Evolutionary conservation across 176 grass and related monocot genomes (phyloP), one percentile per base, ranked within the genome.

Genomic region (Aegilops speltoides): DNA sequence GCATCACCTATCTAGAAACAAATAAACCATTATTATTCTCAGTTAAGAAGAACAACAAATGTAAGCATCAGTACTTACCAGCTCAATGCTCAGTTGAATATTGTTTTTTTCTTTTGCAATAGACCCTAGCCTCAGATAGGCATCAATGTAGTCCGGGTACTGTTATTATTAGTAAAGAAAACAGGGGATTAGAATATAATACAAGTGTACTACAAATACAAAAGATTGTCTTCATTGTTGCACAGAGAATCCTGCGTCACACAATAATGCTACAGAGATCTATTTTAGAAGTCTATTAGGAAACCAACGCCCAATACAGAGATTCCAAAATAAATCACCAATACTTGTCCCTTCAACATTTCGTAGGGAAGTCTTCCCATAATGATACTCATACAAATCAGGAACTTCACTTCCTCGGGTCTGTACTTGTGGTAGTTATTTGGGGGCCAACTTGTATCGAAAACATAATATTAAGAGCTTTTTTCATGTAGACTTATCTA

Each of bases 121-220:
- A 41, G 93, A 90, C 45, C 93, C 91, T 54, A 98, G 79, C 88
- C 96, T 98, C 88, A 98, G 88, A 87, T 94, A 98, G 26, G 89
- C 93, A 86, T 98, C 96, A 74, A 98, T 77, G 67, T 98, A 98
- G 62, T 91, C 91, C 10, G 91, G 88, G 81, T 95, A 95, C 96
- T 97, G 79, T 57, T 76, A 83, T 33, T 19, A 19, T 26, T 24
- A 63, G 12, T 62, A 69, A 64, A 77, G 13, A 81, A 73, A 77
- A 80, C 22, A 77, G 8, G 22, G 23, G 50, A 56, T 85, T 73
- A 80, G 41, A 67, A 29, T 32, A 74, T 46, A 85, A 40, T 32
- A 29, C 41, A 78, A 67, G 60, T 63, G 60, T 24, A 63, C 3
- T 25, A 25, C 29, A 66, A 22, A 52, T 29, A 54, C 10, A 82